Evolutionary conservation across 805 yeast species (phyloP).

Genomic region (Monosporozyma servazzii): DNA sequence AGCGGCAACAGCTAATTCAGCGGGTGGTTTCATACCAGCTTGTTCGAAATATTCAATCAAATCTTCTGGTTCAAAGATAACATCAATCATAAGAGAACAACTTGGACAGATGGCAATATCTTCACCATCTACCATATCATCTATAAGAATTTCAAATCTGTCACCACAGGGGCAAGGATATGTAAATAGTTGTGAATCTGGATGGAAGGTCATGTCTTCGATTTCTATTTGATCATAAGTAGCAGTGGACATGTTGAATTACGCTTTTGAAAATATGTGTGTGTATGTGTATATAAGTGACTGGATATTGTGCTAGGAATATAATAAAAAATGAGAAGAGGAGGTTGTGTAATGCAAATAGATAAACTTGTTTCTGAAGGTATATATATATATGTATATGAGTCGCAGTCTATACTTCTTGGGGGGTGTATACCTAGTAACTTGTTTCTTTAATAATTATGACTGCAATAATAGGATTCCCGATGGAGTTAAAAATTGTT

Average conservation of each 20-base stretch:
- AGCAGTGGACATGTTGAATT: conserved; percentile 39
- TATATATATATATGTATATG: not conserved
- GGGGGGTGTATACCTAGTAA: not conserved
- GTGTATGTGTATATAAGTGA: not conserved
- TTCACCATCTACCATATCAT: conserved; percentile 83
- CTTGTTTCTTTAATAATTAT: too few relatives aligned
- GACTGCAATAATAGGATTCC: not conserved
- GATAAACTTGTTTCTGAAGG: not conserved
- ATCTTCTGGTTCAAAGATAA: conserved; percentile 66
- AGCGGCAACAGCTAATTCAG: not conserved
- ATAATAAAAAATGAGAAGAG: not conserved
- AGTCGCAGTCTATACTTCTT: not conserved
- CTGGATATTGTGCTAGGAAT: not conserved
- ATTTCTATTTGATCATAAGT: conserved; percentile 92
- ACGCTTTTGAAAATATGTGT: not conserved
- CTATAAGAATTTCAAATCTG: conserved; percentile 74
- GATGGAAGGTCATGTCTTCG: conserved; percentile 90
- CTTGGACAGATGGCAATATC: conserved; percentile 95
- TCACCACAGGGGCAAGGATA: conserved; percentile 99
- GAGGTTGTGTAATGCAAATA: not conserved
- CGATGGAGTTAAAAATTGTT: too few relatives aligned
- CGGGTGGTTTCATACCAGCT: conserved; percentile 27
- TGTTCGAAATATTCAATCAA: conserved; percentile 35
- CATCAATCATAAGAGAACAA: conserved; percentile 87
- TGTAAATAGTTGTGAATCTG: conserved; percentile 69